Percentiles rank a stretch among this genome's conserved stretches.
Conservation (phyloP, 352 stramenopile species). For the Aphanomyces cochlioides region DNA sequence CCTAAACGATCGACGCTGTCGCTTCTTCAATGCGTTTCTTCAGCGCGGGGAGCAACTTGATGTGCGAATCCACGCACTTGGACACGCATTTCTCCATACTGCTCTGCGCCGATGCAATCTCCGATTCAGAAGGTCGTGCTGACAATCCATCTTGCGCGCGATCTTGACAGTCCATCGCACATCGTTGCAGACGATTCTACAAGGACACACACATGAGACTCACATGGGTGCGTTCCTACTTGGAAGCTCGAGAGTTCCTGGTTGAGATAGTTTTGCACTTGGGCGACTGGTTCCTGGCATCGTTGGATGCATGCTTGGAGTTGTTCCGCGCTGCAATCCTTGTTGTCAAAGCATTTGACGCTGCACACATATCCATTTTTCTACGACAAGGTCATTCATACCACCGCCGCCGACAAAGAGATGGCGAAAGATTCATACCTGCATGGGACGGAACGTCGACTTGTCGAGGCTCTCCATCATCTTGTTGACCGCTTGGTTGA, state of each 20-base stretch:
- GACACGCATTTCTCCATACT: conserved; percentile 72
- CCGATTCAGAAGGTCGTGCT: conserved; percentile 59
- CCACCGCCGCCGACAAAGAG: background rate
- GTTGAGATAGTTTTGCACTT: conserved; percentile 80
- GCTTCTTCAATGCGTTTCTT: conserved; percentile 70
- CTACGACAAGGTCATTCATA: conserved; percentile 34
- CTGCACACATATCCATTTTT: conserved; percentile 77
- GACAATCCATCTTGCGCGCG: conserved; percentile 67
- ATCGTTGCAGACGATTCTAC: conserved; percentile 75
- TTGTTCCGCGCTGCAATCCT: conserved; percentile 68
- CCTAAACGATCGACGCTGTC: conserved; percentile 35
- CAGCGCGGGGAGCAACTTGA: conserved; percentile 69
- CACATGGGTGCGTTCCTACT: conserved; percentile 28
- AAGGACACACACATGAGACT: background rate
- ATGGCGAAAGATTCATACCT: conserved; percentile 36
- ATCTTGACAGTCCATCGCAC: conserved; percentile 85
- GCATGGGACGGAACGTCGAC: conserved; percentile 64
- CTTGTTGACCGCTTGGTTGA: conserved; percentile 76
- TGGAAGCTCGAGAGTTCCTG: conserved; percentile 82
- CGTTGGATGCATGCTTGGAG: conserved; percentile 77
- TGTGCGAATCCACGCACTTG: conserved; percentile 65
- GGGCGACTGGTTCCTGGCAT: conserved; percentile 81
- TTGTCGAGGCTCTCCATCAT: conserved; percentile 84
- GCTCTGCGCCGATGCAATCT: conserved; percentile 65
- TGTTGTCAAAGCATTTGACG: conserved; percentile 87